A percentile compares a stretch with the other conserved stretches of the same genome.
Conservation (phyloP, 176 grass and related monocot species). For the Hordeum marinum region DNA sequence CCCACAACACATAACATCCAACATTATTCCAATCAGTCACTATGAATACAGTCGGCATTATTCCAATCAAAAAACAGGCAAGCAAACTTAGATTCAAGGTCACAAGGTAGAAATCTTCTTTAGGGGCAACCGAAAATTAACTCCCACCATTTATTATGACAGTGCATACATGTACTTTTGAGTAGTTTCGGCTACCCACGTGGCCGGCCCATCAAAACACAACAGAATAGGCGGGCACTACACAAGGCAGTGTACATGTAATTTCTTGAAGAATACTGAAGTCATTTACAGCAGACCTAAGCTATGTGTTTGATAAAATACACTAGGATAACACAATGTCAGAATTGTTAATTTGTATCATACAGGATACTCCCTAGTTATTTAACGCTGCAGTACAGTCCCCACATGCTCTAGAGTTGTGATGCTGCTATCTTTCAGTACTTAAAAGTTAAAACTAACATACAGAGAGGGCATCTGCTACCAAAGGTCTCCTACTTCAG, state of each 20-base stretch:
- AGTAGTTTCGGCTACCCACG: not conserved
- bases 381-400: not conserved
- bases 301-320: not conserved
- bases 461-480: not conserved
- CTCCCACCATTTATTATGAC: not conserved
- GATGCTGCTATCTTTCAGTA: too few relatives aligned
- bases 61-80: not conserved
- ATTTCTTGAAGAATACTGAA: too few relatives aligned
- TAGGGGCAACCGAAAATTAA: not conserved
- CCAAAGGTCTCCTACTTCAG: not conserved
- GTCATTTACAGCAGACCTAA: not conserved
- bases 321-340: not conserved
- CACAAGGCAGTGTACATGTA: too few relatives aligned
- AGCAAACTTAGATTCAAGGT: not conserved
- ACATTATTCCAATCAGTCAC: not conserved
- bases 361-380: not conserved
- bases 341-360: not conserved
- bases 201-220: not conserved
- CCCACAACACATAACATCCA: not conserved
- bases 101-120: too few relatives aligned
- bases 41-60: not conserved
- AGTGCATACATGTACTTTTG: not conserved
- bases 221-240: too few relatives aligned
- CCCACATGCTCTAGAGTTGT: too few relatives aligned
- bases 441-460: not conserved